phyloP scores from a whole-genome alignment of 208 protist species.

The Trypanosoma boissoni region DNA sequence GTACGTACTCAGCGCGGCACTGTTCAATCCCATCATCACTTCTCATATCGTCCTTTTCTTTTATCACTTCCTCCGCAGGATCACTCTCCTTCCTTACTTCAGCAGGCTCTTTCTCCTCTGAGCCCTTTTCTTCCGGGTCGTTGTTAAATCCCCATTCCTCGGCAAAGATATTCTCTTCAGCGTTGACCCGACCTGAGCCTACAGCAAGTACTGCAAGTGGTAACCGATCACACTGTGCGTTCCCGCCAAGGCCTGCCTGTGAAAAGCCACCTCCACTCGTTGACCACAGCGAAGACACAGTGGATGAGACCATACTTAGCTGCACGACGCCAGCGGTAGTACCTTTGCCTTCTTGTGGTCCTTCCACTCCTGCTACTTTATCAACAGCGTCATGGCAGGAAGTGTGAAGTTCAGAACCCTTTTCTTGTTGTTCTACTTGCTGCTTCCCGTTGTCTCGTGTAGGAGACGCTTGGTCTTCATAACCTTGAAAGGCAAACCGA shows the following conservation, averaged over 20 bases:
- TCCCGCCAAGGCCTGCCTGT: too few species aligned
- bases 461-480: background rate
- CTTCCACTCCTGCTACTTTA: too few species aligned
- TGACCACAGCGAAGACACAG: too few species aligned
- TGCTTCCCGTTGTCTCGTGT: background rate
- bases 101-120: background rate
- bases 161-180: background rate
- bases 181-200: background rate
- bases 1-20: conserved; percentile 13
- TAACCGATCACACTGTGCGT: conserved; percentile 13
- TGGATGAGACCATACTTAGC: too few species aligned
- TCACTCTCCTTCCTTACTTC: too few species aligned
- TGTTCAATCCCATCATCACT: conserved; percentile 5
- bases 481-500: conserved; percentile 21
- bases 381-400: too few species aligned
- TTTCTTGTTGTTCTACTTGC: background rate
- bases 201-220: conserved; percentile 15
- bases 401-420: background rate
- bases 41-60: too few species aligned
- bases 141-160: conserved; percentile 1
- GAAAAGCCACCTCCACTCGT: too few species aligned
- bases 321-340: too few species aligned
- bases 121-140: too few species aligned
- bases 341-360: too few species aligned
- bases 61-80: too few species aligned